Conservation (phyloP, 2,329 filamentous ascomycete genomes). For the Xylariaceae sp. region DNA sequence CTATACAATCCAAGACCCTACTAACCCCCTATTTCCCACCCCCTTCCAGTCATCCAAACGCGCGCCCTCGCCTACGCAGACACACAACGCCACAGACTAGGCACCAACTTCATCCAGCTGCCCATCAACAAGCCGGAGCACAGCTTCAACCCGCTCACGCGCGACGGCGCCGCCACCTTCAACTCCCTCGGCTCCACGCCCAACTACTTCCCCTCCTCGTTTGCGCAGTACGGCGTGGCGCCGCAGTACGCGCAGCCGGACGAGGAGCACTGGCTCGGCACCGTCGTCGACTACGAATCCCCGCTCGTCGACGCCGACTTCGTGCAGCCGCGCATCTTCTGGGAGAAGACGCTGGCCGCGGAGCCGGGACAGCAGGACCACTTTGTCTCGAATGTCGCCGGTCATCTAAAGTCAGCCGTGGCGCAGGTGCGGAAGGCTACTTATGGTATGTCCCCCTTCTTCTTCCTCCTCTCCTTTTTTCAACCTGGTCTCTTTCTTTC, state of each 20-base stretch:
- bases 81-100: conserved; percentile 51
- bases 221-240: conserved; percentile 7
- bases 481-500: background rate
- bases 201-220: conserved; percentile 17
- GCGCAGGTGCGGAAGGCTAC: conserved; percentile 14
- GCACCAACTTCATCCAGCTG: conserved; percentile 48
- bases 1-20: background rate
- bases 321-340: conserved; percentile 35
- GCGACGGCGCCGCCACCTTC: conserved; percentile 13
- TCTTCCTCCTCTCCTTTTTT: background rate
- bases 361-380: conserved; percentile 51
- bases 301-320: conserved; percentile 45
- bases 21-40: background rate
- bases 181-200: conserved; percentile 10
- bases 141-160: conserved; percentile 15
- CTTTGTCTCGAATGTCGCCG: conserved; percentile 54
- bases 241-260: conserved; percentile 40
- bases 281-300: conserved; percentile 39
- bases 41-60: conserved; percentile 41
- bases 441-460: conserved; percentile 12
- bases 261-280: conserved; percentile 43
- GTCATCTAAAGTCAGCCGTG: conserved; percentile 43
- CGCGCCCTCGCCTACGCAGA: conserved; percentile 52
- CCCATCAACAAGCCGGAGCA: conserved; percentile 26
- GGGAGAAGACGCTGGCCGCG: conserved; percentile 38